A percentile compares a stretch with the other conserved stretches of the same genome.
phyloP scores from a whole-genome alignment of 805 yeast genomes.

The Wickerhamiella occidentalis region DNA sequence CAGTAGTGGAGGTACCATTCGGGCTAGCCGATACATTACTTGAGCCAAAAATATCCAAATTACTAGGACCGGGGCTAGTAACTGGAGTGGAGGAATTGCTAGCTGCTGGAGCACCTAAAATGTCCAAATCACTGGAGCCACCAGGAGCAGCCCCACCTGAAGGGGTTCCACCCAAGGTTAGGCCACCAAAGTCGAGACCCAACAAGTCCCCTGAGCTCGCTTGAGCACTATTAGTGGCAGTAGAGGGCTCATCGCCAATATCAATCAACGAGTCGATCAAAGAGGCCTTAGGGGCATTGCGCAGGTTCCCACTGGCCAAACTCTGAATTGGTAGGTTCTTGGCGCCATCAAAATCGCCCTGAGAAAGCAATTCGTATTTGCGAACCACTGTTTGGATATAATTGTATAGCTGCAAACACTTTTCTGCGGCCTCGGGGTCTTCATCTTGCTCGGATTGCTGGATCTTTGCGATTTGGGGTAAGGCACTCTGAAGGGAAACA shows the following conservation, averaged over 20 bases:
- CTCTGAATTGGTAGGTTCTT: constrained; percentile 33
- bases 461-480: constrained; percentile 75
- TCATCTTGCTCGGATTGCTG: constrained; percentile 45
- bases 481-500: constrained; percentile 65
- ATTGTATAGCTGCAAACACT: constrained; percentile 60
- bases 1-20: neutral
- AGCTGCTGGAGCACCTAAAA: constrained; percentile 23
- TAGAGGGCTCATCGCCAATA: constrained; percentile 39
- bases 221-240: constrained; percentile 16
- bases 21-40: constrained; percentile 15
- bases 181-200: constrained; percentile 44
- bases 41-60: constrained; percentile 7
- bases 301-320: constrained; percentile 19
- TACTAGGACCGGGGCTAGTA: constrained; percentile 2
- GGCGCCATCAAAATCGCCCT: constrained; percentile 52
- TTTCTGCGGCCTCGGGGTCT: constrained; percentile 50
- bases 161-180: constrained; percentile 31
- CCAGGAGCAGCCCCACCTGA: constrained; percentile 17
- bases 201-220: constrained; percentile 44
- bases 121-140: neutral
- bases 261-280: constrained; percentile 52
- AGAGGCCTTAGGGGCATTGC: constrained; percentile 29
- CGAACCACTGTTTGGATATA: constrained; percentile 54
- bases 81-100: constrained; percentile 16
- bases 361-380: constrained; percentile 52